Conservation (phyloP, 2,329 filamentous ascomycete genomes). For the Cylindrodendrum hubeiense region DNA sequence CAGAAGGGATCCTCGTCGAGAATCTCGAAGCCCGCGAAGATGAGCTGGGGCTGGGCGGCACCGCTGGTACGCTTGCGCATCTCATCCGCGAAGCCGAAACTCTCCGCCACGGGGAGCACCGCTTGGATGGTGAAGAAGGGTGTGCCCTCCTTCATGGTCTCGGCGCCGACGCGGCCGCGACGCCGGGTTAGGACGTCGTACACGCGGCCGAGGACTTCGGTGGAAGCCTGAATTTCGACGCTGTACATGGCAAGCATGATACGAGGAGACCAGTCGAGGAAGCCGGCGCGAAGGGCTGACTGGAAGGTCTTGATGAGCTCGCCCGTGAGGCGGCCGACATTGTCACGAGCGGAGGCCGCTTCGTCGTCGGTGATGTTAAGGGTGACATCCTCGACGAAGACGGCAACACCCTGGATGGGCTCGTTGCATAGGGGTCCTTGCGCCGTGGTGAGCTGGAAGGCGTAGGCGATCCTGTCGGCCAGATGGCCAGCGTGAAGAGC, state of each 20-base stretch:
- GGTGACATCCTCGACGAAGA: conserved; percentile 85
- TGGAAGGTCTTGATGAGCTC: conserved; percentile 93
- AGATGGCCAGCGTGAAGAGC: conserved; percentile 75
- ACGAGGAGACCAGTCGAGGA: conserved; percentile 96
- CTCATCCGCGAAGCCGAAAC: conserved; percentile 95
- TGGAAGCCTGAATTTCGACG: conserved; percentile 96
- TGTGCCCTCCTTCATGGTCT: conserved; percentile 93
- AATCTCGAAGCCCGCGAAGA: conserved; percentile 93
- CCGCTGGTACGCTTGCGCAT: conserved; percentile 95
- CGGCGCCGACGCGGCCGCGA: conserved; percentile 87
- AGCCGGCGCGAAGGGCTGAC: conserved; percentile 84
- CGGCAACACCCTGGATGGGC: conserved; percentile 91
- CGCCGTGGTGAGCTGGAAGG: conserved; percentile 90
- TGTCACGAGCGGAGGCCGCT: conserved; percentile 70
- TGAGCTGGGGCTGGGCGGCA: conserved; percentile 90
- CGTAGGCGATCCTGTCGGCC: conserved; percentile 90
- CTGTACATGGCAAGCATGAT: conserved; percentile 97
- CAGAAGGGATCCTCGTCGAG: conserved; percentile 97
- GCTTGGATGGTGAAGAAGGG: conserved; percentile 96
- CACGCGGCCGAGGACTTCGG: conserved; percentile 93
- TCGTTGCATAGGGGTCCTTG: conserved; percentile 94
- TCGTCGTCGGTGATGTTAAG: conserved; percentile 69
- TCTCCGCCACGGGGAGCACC: conserved; percentile 90
- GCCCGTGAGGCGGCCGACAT: conserved; percentile 84
- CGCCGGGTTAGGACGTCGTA: conserved; percentile 98